A percentile compares a stretch with the other conserved stretches of the same genome.
Evolutionary conservation across 2,329 filamentous ascomycete genomes (phyloP).

Genomic region (Chaetothyriales sp.): DNA sequence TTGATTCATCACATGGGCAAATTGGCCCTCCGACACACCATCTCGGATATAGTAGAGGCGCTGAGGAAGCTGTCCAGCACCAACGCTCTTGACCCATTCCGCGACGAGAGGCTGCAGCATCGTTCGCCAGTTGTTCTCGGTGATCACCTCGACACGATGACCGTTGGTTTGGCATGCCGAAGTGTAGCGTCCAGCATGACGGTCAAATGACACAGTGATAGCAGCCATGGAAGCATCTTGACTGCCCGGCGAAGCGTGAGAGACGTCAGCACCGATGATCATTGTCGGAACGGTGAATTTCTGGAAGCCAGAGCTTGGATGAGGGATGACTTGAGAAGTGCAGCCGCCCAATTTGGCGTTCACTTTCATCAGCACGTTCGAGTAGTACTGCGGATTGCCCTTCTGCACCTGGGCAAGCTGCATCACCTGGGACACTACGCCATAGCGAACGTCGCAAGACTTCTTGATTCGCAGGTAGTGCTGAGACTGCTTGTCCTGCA

Average conservation of each 20-base stretch:
- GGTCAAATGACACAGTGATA: constrained; percentile 68
- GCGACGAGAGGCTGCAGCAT: constrained; percentile 51
- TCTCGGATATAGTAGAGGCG: constrained; percentile 87
- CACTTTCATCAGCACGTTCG: constrained; percentile 91
- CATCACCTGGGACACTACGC: constrained; percentile 72
- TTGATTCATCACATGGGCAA: constrained; percentile 59
- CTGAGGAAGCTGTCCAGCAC: constrained; percentile 42
- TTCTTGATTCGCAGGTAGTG: constrained; percentile 81
- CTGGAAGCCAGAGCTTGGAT: constrained; percentile 21
- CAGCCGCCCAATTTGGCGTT: constrained; percentile 87
- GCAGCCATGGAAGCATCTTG: constrained; percentile 61
- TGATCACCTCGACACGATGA: constrained; percentile 64
- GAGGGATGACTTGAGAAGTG: constrained; percentile 42
- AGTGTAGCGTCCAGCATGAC: constrained; percentile 56
- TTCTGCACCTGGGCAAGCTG: constrained; percentile 53
- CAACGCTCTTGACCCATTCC: constrained; percentile 47
- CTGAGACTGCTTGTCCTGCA: constrained; percentile 54
- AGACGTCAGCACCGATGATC: constrained; percentile 83
- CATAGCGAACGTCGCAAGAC: constrained; percentile 68
- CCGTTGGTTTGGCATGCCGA: constrained; percentile 74
- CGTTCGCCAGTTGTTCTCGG: constrained; percentile 45
- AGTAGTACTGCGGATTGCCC: constrained; percentile 67
- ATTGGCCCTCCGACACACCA: constrained; percentile 79
- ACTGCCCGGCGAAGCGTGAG: constrained; percentile 59
- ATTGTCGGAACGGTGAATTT: constrained; percentile 45